Evolutionary conservation across 805 yeast species (phyloP).

Genomic region (Spathaspora gorwiae): DNA sequence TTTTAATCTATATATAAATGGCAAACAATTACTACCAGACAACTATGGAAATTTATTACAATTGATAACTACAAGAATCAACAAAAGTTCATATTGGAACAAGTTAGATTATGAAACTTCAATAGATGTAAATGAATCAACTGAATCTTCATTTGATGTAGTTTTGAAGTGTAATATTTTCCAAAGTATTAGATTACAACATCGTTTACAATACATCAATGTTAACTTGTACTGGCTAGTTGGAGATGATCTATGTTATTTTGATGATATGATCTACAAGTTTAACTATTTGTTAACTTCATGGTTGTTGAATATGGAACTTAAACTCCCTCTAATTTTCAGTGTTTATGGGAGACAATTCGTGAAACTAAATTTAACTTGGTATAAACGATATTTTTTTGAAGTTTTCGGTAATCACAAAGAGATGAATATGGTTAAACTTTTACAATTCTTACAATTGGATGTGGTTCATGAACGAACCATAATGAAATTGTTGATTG

Average conservation of each 20-base stretch:
- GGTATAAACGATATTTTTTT: conserved; percentile 2
- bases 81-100: conserved; percentile 7
- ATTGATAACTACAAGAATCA: conserved; percentile 6
- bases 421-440: background rate
- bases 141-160: conserved; percentile 4
- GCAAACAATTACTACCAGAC: conserved; percentile 1
- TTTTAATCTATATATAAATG: conserved; percentile 12
- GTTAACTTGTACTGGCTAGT: conserved; percentile 9
- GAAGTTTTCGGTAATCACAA: background rate
- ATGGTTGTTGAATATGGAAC: conserved; percentile 23
- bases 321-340: conserved; percentile 25
- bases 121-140: conserved; percentile 5
- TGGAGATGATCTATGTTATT: background rate
- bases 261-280: conserved; percentile 7
- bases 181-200: background rate
- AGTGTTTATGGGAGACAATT: conserved; percentile 25
- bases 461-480: background rate
- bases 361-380: conserved; percentile 17
- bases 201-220: conserved; percentile 1
- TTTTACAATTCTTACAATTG: conserved; percentile 1
- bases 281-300: conserved; percentile 20
- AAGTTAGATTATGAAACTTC: conserved; percentile 7
- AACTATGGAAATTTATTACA: conserved; percentile 11
- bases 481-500: no score
- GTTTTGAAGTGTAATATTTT: conserved; percentile 9